Conservation (phyloP, 148 eudicot genomes). For the Rhododendron griersonianum region DNA sequence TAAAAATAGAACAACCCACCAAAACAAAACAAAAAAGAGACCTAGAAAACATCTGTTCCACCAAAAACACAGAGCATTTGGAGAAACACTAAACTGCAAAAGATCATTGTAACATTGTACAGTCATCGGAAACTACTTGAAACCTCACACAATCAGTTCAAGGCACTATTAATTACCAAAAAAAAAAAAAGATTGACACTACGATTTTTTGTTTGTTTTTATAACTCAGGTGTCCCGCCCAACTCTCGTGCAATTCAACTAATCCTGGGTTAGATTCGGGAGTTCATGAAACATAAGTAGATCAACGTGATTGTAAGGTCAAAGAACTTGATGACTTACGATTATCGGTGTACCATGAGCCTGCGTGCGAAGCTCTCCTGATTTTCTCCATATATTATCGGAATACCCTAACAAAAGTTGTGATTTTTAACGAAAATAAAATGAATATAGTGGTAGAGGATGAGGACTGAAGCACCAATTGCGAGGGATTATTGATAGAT, state of each 20-base stretch:
- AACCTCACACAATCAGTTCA: neutral
- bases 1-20: no score
- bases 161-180: neutral
- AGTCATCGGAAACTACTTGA: neutral
- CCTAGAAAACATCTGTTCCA: no score
- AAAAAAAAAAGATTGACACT: neutral
- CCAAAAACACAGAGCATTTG: neutral
- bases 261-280: no score
- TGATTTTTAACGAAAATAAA: neutral
- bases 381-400: conserved; percentile 54
- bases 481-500: neutral
- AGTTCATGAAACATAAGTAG: neutral
- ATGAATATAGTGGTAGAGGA: no score
- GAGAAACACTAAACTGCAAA: neutral
- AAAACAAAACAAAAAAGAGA: no score
- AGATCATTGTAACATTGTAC: neutral
- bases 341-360: conserved; percentile 94
- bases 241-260: no score
- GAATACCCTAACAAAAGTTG: conserved; percentile 5
- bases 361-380: conserved; percentile 91
- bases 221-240: no score
- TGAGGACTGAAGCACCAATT: neutral
- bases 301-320: neutral
- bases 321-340: conserved; percentile 39
- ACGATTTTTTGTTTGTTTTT: no score